Base-by-base conservation (phyloP, 768 basidiomycete genomes). In the Naematelia aurantialba region DNA sequence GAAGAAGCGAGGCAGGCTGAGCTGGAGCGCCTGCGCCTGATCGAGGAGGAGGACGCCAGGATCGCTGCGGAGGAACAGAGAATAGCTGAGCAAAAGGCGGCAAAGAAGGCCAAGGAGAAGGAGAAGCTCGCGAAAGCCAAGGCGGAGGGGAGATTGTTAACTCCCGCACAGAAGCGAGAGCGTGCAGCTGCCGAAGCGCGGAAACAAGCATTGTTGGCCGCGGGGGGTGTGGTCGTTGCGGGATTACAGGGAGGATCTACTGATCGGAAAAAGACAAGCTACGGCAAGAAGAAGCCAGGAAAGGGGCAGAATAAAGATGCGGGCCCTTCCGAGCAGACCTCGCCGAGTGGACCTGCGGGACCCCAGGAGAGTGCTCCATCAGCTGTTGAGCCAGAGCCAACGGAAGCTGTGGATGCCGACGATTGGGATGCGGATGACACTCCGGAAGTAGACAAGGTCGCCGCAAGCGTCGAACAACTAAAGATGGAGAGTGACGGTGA, bases 151-250 rank as follows among this genome's bases (percentile, higher is more conserved):
- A 85, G 88, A 47, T 80, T 94, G 24, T 82, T 98, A 51, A 98
- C 94, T n/a, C 92, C 94, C 78, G 96, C 93, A 78, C 93, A 98
- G 76, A 94, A 91, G 78, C 88, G 90, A 71, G 93, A 97, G 75
- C 86, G 83, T 67, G 89, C 88, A 21, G 88, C 73, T 65, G 92
- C 91, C 2, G 93, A 97, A 76, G 84, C 90, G 27, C 86, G 92
- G 56, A 89, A 86, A 73, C 85, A 94, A 73, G 93, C 94, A 1
- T 83, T 98, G 53, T 81, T 98, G 51, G 87, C 89, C 19, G 88
- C 89, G 31, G 92, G 91, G 51, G 66, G 67, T n/a, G 88, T 88
- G 49, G 86, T 87, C 66, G 88, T 99, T 60, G 92, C 93, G 69
- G 96, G 90, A 60, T 80, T 98, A 19, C 87, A 90, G 55, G 79